Evolutionary conservation across 257 asterid species (phyloP).

Genomic region (Fraxinus pennsylvanica): DNA sequence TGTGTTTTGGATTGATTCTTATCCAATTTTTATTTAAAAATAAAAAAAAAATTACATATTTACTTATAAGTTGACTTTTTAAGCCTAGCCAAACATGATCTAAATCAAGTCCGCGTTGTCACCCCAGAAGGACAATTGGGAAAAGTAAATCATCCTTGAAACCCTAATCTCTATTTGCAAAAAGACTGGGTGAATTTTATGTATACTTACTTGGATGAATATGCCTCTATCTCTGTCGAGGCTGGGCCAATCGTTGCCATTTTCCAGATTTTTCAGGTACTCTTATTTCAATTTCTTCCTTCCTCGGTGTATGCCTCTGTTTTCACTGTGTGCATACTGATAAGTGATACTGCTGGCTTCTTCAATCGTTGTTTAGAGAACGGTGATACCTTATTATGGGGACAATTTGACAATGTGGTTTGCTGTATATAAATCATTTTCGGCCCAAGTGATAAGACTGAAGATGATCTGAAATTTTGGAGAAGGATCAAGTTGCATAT

Average conservation of each 20-base stretch:
- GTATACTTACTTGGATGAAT: background rate
- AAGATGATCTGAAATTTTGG: background rate
- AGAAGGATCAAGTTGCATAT: background rate
- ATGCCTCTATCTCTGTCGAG: constrained; percentile 43
- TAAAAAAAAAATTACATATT: too few relatives aligned
- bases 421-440: background rate
- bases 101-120: background rate
- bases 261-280: constrained; percentile 56
- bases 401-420: background rate
- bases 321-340: background rate
- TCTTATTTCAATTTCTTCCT: constrained; percentile 4
- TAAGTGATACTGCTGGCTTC: background rate
- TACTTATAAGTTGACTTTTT: too few relatives aligned
- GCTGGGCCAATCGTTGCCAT: constrained; percentile 30
- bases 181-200: background rate
- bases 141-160: background rate
- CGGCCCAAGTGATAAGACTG: background rate
- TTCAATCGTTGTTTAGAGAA: background rate
- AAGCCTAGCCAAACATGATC: too few relatives aligned
- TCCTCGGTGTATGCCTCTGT: background rate
- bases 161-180: constrained; percentile 13
- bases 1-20: too few relatives aligned
- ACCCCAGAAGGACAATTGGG: background rate
- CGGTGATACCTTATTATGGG: background rate
- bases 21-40: too few relatives aligned